Evolutionary conservation across 768 basidiomycete genomes (phyloP), one percentile per base, ranked within the genome.

Genomic region (Boletus sp.): DNA sequence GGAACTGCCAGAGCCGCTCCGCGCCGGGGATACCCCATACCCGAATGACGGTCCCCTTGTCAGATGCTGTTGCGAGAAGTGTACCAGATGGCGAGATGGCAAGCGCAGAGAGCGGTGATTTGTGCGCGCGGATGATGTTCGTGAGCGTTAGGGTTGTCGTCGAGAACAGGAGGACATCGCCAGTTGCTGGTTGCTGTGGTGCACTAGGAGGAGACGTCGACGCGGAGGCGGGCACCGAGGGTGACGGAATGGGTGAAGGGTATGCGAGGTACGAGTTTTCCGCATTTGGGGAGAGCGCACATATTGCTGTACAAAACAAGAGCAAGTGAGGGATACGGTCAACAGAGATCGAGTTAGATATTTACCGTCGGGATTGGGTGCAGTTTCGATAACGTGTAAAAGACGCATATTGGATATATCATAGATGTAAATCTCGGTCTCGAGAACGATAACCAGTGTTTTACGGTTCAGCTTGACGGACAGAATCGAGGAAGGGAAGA

Each of bases 361-460:
- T 72, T 60, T 71, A 93, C 95, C 95, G 66, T 97, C 89, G 3
- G 96, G 93, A 69, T 99, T 99, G 0, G 92, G 84, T 8, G 90
- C 87, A 0, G 97, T 98, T 75, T 99, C 97, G 42, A 98, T 95
- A 38, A 98, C 96, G 70, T 98, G 96, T 37, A 97, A 74, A 27
- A 99, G 80, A 53, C 94, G 87, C 97, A 99, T 98, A 61, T 98
- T 99, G 45, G 88, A 91, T 64, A 98, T 98, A 69, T 99, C 97
- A 67, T 98, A 98, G 47, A 98, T 93, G 76, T 99, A 99, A 43
- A 99, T 98, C 71, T 98, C 95, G n/a, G 83, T 83, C 69, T 98
- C 97, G 46, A 99, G 82, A 7, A 98, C 89, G 63, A 99, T 94
- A 30, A 98, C 92, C 43, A 99, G 83, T 0, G 93, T 90, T 73